Base-by-base conservation (phyloP, 441 rosid species). In the Bocquillonia castaneifolia region DNA sequence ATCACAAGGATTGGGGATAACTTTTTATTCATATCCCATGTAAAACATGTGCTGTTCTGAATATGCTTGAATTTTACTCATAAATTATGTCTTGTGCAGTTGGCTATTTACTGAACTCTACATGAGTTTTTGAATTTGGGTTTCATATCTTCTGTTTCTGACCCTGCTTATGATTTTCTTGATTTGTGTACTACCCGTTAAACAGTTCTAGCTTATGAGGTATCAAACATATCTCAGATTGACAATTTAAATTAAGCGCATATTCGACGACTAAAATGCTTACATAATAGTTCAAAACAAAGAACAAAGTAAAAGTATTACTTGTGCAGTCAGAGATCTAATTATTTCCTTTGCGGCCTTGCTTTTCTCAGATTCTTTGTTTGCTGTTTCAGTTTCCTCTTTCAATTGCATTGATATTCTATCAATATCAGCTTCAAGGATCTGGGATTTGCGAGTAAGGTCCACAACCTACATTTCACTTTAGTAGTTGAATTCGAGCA, bases 301-400 rank as follows among this genome's bases (percentile, higher is more conserved):
- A 10, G 1, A 60, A 20, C 32, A 60, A 13, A 40, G 34, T 39
- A 51, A 60, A 40, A 39, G 17, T 14, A 60, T 39, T 28, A 85
- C 93, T 87, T 85, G 85, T 76, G 78, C 68, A 59, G 86, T 78
- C 31, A 86, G 76, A 29, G 86, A 83, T 75, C 67, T 80, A 14
- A 87, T 81, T 57, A 84, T 84, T 50, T 81, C 90, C 51, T 76
- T 84, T 10, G 86, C 88, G 45, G 86, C 72, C 69, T 71, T 86
- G 83, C 81, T 81, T 74, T 81, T 82, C 70, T 80, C 83, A 53
- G 80, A 85, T 82, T 85, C 90, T 70, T 80, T 84, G 63, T 78
- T 73, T 66, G 84, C 87, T 70, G 79, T 78, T 57, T 77, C 82
- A 59, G 79, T 75, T 42, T 79, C 88, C 47, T 81, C 79, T 70